Base-by-base conservation (phyloP, 495 filamentous ascomycete species). In the Penicillium parvum region DNA sequence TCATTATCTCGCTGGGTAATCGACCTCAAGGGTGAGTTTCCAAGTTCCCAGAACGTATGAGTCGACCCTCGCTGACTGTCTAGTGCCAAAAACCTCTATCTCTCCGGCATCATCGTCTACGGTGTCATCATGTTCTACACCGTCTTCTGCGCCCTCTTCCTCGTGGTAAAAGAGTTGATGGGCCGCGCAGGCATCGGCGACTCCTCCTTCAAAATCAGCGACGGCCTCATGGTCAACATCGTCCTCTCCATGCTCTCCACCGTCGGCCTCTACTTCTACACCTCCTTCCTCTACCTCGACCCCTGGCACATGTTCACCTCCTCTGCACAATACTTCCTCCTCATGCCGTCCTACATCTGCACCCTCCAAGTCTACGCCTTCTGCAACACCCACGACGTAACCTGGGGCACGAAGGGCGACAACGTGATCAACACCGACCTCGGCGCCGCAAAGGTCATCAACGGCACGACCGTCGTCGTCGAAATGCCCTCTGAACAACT, bases 301-400 rank as follows among this genome's bases (percentile, higher is more conserved):
- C 94, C 94, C 0, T 99, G 94, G 94, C 92, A 99, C 72, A 95
- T 99, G 89, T 86, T 97, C 68, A 99, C 94, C 20, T 86, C 80
- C 1, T 83, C 86, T 0, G 76, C 77, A n/a, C 90, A 96, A 63
- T 99, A 99, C 72, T 95, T 97, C 58, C 74, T 88, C 34, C 79
- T 99, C 19, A 73, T 99, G 17, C 92, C 92, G 0, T 79, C 72
- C 33, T 99, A 97, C 70, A 94, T 99, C 67, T 96, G 92, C 74
- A 96, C 88, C 0, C 71, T 99, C 19, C 94, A 97, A 64, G 89
- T 97, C 27, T 99, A 99, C 72, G 92, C 92, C 25, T 97, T 99
- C 65, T 99, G 92, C 75, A 99, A 99, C 75, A 95, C 92, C 27
- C 92, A 98, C 76, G 92, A 98, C 68, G 89, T 98, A 9, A 95